Conservation (phyloP, 306 rosid species). For the Amphicarpaea edgeworthii region DNA sequence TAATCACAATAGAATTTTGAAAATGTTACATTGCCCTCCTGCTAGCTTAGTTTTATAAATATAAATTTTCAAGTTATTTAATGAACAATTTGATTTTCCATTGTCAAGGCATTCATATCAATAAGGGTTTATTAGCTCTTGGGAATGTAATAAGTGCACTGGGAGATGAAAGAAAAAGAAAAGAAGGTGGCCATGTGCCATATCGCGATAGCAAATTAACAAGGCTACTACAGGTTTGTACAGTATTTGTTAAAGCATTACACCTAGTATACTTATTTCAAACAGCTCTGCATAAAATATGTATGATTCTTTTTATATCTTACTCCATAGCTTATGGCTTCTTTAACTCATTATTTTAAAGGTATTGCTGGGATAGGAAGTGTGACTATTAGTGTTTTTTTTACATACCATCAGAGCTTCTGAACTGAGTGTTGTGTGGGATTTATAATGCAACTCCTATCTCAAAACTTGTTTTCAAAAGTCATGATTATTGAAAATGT, state of each 20-base stretch:
- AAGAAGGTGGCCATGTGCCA: constrained; percentile 97
- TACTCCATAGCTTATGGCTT: constrained; percentile 10
- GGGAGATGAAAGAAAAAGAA: constrained; percentile 96
- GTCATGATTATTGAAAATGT: constrained; percentile 6
- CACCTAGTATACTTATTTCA: not conserved
- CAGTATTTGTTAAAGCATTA: constrained; percentile 3
- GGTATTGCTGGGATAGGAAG: constrained; percentile 15
- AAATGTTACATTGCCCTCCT: not conserved
- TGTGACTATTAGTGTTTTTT: not conserved
- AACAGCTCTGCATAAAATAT: not conserved
- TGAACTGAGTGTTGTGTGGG: constrained; percentile 14
- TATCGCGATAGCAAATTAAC: constrained; percentile 98
- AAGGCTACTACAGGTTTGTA: constrained; percentile 83
- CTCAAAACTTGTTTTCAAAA: constrained; percentile 20
- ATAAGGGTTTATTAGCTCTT: constrained; percentile 89
- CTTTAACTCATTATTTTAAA: not conserved
- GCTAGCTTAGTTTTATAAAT: not conserved
- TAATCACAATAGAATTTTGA: not conserved
- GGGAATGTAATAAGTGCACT: constrained; percentile 97
- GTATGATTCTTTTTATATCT: not conserved
- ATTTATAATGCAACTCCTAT: constrained; percentile 3
- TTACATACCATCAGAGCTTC: not conserved
- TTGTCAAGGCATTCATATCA: constrained; percentile 89
- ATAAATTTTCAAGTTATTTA: constrained; percentile 10
- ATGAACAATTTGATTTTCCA: not conserved